Conservation (phyloP, 1,139 yeast species). For the Tardiomyces blankii region DNA sequence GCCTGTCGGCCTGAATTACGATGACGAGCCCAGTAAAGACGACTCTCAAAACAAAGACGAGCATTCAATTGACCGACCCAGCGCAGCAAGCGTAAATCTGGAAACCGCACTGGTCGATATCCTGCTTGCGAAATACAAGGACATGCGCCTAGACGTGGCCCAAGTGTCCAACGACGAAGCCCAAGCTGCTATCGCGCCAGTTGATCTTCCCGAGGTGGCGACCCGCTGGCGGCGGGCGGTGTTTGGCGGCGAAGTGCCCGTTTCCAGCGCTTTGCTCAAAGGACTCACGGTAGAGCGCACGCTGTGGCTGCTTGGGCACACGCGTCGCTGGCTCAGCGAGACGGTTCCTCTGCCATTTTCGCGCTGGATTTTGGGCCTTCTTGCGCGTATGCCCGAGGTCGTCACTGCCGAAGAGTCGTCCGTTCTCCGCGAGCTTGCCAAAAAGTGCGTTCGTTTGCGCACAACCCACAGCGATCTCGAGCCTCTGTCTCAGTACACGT, state of each 20-base stretch:
- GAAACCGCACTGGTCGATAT: background rate
- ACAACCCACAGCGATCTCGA: background rate
- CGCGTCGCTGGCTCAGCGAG: conserved; percentile 6
- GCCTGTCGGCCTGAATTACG: background rate
- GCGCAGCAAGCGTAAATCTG: too few species aligned
- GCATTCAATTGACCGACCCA: too few species aligned
- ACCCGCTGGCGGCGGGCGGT: background rate
- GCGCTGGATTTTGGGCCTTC: conserved; percentile 30
- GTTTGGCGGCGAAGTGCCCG: conserved; percentile 1
- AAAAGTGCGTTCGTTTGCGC: conserved; percentile 16
- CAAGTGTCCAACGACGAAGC: too few species aligned
- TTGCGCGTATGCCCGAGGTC: conserved; percentile 29
- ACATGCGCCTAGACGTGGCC: background rate
- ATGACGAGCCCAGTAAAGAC: conserved; percentile 1
- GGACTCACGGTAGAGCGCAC: conserved; percentile 4
- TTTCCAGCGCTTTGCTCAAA: conserved; percentile 9
- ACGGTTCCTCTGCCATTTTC: conserved; percentile 7
- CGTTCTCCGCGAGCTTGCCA: conserved; percentile 30
- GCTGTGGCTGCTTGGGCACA: conserved; percentile 7
- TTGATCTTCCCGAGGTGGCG: background rate
- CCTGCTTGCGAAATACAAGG: background rate
- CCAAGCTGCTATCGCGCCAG: background rate
- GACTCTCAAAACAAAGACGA: background rate
- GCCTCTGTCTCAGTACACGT: conserved; percentile 11
- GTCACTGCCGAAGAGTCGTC: conserved; percentile 29